Conservation (phyloP, 768 basidiomycete genomes). For the Podaxis carcinomalis region DNA sequence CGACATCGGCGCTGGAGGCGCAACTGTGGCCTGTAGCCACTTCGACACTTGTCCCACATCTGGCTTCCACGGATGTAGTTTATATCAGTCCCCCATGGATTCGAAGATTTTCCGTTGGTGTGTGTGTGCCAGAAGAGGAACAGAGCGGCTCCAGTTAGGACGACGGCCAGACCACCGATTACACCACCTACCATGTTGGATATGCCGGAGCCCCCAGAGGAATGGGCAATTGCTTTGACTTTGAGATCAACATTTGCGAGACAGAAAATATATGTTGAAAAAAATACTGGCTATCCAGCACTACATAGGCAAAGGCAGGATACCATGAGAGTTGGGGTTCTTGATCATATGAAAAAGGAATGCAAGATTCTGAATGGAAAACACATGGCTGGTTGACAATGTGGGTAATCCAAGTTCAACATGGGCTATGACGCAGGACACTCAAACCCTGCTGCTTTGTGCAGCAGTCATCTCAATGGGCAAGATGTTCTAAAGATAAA, state of each 20-base stretch:
- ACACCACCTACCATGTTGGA: conserved; percentile 12
- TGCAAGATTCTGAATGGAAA: too few species aligned
- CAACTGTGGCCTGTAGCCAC: background rate
- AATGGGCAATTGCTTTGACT: background rate
- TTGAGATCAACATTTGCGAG: conserved; percentile 7
- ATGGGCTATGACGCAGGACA: too few species aligned
- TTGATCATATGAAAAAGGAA: too few species aligned
- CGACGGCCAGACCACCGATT: conserved; percentile 8
- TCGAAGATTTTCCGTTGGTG: background rate
- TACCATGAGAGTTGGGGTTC: too few species aligned
- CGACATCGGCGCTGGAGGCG: background rate
- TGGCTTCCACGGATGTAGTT: background rate
- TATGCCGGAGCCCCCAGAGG: background rate
- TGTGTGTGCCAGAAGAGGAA: conserved; percentile 1
- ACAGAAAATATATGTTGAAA: too few species aligned
- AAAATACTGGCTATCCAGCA: too few species aligned
- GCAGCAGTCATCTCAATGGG: too few species aligned
- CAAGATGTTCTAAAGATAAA: too few species aligned
- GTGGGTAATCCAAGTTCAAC: too few species aligned
- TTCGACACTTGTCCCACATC: background rate
- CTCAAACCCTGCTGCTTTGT: too few species aligned
- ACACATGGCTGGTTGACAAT: too few species aligned
- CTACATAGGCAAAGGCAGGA: too few species aligned
- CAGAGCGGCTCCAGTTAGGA: background rate
- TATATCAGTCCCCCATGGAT: background rate